These are phyloP conservation scores for Letharia lupina DNA, from an alignment of 495 filamentous ascomycete genomes.

Conservation along the genomic window DNA sequence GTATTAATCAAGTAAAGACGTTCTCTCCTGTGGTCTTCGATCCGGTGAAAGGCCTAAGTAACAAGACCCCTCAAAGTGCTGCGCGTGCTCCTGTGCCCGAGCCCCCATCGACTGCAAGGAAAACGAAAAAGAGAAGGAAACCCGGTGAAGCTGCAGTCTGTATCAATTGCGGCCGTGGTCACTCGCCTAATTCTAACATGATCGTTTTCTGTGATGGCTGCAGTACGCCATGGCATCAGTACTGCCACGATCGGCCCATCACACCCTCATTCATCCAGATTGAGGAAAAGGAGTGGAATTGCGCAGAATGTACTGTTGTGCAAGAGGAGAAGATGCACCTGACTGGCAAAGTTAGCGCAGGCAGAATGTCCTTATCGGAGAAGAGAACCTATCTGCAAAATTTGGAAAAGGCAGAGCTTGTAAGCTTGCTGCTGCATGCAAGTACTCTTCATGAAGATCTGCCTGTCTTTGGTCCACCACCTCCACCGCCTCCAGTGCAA, in stretches of 20 bases:
- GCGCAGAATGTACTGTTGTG: slow-evolving; percentile 53
- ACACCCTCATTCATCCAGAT: slow-evolving; percentile 56
- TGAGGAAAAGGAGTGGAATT: slow-evolving; percentile 70
- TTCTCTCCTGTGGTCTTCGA: slow-evolving; percentile 44
- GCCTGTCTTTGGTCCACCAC: slow-evolving; percentile 30
- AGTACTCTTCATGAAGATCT: slow-evolving; percentile 34
- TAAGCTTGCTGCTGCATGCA: slow-evolving; percentile 40
- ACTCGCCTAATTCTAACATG: slow-evolving; percentile 66
- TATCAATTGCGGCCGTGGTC: slow-evolving; percentile 67
- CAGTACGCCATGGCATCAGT: slow-evolving; percentile 81
- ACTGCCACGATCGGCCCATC: slow-evolving; percentile 81
- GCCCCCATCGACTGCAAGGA: slow-evolving; percentile 27
- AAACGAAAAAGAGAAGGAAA: slow-evolving; percentile 39
- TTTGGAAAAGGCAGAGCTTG: slow-evolving; percentile 35
- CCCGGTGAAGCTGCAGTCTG: slow-evolving; percentile 47
- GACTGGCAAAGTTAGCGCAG: slow-evolving; percentile 33
- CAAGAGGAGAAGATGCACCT: slow-evolving; percentile 24
- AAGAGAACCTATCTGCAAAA: slow-evolving; percentile 43
- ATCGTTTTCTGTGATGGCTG: slow-evolving; percentile 96
- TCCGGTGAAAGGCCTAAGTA: slow-evolving; percentile 19
- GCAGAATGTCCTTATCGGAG: slow-evolving; percentile 31
- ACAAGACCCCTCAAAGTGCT: slow-evolving; percentile 36
- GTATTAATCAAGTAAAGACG: slow-evolving; percentile 62
- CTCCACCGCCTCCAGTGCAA: slow-evolving; percentile 13
- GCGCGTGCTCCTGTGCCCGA: slow-evolving; percentile 22